Base-by-base conservation (phyloP, 148 eudicot species). In the Limonium bicolor region DNA sequence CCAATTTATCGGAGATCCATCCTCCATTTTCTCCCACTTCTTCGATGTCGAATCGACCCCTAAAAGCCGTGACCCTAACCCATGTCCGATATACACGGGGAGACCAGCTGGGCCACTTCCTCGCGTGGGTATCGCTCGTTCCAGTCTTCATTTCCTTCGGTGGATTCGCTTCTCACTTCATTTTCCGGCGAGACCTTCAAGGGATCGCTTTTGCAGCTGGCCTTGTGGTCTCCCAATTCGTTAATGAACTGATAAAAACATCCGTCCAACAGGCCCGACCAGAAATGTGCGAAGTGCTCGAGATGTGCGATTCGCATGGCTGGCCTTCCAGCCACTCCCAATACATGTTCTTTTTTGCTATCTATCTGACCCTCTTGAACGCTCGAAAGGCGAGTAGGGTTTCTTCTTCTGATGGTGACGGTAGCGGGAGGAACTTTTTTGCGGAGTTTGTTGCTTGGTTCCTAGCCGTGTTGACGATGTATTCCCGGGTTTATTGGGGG, bases 251-350 rank as follows among this genome's bases (percentile, higher is more conserved):
- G 26, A 72, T 88, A 60, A 88, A 83, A 33, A 58, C 66, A 1
- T 62, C 66, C 5, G 80, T 88, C 26, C 66, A 75, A 11, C 86
- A 88, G 24, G 69, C 92, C 8, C 83, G 96, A 0, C 96, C 96
- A 9, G 73, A 55, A 2, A 83, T 90, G 0, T 88, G 96, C 48
- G 59, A 57, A 1, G 54, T 77, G 18, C 83, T 88, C 4, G 96
- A 88, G 36, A 69, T 62, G 46, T 88, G 96, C 50, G 96, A 88
- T 34, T 88, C 96, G 1, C 86, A 74, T 41, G 96, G 96, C 4
- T 88, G 96, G 92, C 96, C 96, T 1, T 88, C 96, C 0, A 77
- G 86, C 55, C 96, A 88, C 40, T 64, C 86, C 0, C 92, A 83
- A 42, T 88, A 76, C 54, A 80, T 77, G 81, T 80, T 88, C 73